These are phyloP conservation scores for Salix caprea DNA, from an alignment of 345 rosid genomes.

Conservation along the genomic window DNA sequence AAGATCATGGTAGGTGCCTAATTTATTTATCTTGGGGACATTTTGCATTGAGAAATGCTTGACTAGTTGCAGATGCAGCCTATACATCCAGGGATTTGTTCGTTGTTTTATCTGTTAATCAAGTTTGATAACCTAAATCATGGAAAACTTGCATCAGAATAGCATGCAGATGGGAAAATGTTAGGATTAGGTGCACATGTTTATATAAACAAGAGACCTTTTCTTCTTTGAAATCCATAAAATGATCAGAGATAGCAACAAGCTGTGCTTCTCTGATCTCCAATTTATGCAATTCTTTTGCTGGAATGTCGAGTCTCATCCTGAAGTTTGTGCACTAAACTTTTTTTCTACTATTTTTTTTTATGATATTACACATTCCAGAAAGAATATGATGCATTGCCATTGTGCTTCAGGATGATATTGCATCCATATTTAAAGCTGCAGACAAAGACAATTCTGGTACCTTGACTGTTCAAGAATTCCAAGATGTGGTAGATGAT, in stretches of 20 bases:
- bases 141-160: neutral
- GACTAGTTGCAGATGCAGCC: neutral
- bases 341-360: neutral
- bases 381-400: neutral
- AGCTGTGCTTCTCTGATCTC: neutral
- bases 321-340: neutral
- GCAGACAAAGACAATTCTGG: conserved; percentile 90
- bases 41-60: neutral
- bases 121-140: neutral
- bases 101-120: neutral
- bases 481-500: conserved; percentile 73
- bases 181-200: neutral
- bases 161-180: neutral
- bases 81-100: neutral
- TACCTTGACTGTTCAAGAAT: conserved; percentile 58
- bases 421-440: conserved; percentile 60
- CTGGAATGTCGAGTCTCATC: too few relatives aligned
- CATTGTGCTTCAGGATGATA: conserved; percentile 56
- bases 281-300: neutral
- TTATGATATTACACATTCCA: too few relatives aligned
- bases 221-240: neutral
- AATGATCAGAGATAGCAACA: neutral
- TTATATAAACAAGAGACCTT: neutral
- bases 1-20: conserved; percentile 59
- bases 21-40: neutral